Conservation (phyloP, 2,329 filamentous ascomycete genomes). For the Epichloe sp. region DNA sequence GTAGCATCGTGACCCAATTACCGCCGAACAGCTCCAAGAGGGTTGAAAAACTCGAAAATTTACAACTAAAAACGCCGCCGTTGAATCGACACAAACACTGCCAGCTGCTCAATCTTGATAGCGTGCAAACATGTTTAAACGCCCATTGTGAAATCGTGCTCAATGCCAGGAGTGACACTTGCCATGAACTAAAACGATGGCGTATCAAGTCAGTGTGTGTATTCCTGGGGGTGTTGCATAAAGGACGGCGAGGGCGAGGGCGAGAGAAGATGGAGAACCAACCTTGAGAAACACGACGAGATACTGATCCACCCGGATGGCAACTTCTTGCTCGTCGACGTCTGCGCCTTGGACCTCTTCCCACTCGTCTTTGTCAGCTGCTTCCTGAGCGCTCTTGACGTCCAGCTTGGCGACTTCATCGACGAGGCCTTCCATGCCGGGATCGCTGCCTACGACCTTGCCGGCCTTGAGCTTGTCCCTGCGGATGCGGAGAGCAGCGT, state of each 20-base stretch:
- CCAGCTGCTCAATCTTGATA: background rate
- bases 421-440: conserved; percentile 73
- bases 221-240: too few relatives aligned
- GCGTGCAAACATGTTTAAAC: conserved; percentile 39
- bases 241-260: too few relatives aligned
- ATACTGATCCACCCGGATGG: conserved; percentile 80
- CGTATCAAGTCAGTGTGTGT: background rate
- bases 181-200: conserved; percentile 48
- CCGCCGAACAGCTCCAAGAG: too few relatives aligned
- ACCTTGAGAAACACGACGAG: conserved; percentile 79
- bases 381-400: conserved; percentile 37
- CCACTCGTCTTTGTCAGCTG: conserved; percentile 47
- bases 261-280: background rate
- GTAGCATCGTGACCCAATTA: too few relatives aligned
- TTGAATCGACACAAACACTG: too few relatives aligned
- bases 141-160: conserved; percentile 96
- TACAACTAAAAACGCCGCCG: too few relatives aligned
- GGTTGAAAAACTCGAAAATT: too few relatives aligned
- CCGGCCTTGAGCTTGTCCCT: conserved; percentile 63
- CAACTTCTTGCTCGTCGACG: conserved; percentile 57
- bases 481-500: conserved; percentile 80
- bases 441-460: conserved; percentile 30
- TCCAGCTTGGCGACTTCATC: conserved; percentile 62
- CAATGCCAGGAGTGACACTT: conserved; percentile 90
- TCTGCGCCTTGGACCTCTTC: conserved; percentile 49